phyloP scores from a whole-genome alignment of 2,329 filamentous ascomycete species.

The Kalmusia sp. region DNA sequence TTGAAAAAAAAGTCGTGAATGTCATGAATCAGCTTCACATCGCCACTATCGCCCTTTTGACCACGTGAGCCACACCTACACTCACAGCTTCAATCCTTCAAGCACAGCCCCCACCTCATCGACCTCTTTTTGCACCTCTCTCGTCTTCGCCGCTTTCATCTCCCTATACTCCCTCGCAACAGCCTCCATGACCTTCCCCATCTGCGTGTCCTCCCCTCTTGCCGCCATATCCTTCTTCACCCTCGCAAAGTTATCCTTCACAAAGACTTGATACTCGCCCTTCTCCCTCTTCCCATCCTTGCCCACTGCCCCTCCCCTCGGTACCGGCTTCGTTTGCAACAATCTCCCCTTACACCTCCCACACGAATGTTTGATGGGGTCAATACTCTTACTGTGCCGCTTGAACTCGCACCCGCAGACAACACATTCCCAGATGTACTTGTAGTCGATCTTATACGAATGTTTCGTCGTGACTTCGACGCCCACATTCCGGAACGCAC shows the following conservation, averaged over 20 bases:
- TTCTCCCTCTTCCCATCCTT: constrained; percentile 36
- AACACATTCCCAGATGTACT: constrained; percentile 84
- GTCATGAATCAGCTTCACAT: too few species aligned
- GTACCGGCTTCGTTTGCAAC: constrained; percentile 80
- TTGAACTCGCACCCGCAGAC: constrained; percentile 76
- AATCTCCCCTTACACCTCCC: constrained; percentile 74
- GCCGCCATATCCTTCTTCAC: constrained; percentile 50
- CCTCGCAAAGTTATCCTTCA: constrained; percentile 72
- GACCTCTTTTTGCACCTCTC: constrained; percentile 10
- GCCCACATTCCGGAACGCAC: constrained; percentile 65
- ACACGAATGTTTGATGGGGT: constrained; percentile 74
- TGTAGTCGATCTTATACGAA: constrained; percentile 87
- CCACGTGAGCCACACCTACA: too few species aligned
- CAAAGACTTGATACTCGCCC: constrained; percentile 63
- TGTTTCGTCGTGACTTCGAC: constrained; percentile 89
- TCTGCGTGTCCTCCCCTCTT: constrained; percentile 57
- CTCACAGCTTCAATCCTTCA: constrained; percentile 28
- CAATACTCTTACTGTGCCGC: constrained; percentile 85
- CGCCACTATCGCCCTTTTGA: too few species aligned
- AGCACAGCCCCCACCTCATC: constrained; percentile 27
- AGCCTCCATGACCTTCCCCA: constrained; percentile 72
- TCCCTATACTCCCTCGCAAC: constrained; percentile 69
- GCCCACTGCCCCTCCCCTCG: constrained; percentile 54
- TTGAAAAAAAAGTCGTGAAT: too few species aligned
- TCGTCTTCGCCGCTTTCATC: constrained; percentile 46